A percentile compares a stretch with the other conserved stretches of the same genome.
These are phyloP conservation scores for Anacardium occidentale DNA, from an alignment of 345 rosid genomes.

Conservation along the genomic window DNA sequence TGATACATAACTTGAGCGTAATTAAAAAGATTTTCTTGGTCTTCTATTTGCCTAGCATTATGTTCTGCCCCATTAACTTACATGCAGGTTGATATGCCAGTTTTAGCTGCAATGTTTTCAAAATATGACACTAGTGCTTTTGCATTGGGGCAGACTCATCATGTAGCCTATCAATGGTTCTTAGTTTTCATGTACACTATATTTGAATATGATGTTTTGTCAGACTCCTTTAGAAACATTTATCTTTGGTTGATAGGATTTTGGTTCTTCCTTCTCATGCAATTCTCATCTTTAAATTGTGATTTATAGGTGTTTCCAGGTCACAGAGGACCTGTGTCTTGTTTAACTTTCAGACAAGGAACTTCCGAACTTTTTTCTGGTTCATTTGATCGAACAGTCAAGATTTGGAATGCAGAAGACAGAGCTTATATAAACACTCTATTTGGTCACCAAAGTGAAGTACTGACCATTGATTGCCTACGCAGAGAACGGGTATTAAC, in stretches of 20 bases:
- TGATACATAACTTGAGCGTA: not conserved
- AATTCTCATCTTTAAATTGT: conserved; percentile 22
- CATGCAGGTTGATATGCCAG: conserved; percentile 2
- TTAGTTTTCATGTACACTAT: not conserved
- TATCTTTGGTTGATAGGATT: not conserved
- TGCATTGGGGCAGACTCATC: not conserved
- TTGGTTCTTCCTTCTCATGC: conserved; percentile 8
- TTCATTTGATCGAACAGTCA: conserved; percentile 87
- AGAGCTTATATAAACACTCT: conserved; percentile 70
- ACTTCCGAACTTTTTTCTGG: conserved; percentile 92
- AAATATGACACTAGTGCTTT: not conserved
- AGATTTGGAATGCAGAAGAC: conserved; percentile 90
- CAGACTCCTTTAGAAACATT: not conserved
- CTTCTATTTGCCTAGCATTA: not conserved
- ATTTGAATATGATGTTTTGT: not conserved
- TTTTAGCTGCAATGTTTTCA: not conserved
- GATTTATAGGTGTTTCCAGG: conserved; percentile 84
- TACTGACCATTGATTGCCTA: conserved; percentile 68
- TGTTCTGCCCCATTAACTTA: not conserved
- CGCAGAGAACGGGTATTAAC: conserved; percentile 77
- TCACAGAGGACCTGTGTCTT: conserved; percentile 81
- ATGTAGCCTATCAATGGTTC: not conserved
- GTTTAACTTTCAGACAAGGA: conserved; percentile 83
- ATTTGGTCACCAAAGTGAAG: conserved; percentile 87
- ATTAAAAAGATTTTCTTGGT: not conserved